These are phyloP conservation scores for Macrolepiota fuliginosa DNA, from an alignment of 768 basidiomycete species.

Conservation along the genomic window DNA sequence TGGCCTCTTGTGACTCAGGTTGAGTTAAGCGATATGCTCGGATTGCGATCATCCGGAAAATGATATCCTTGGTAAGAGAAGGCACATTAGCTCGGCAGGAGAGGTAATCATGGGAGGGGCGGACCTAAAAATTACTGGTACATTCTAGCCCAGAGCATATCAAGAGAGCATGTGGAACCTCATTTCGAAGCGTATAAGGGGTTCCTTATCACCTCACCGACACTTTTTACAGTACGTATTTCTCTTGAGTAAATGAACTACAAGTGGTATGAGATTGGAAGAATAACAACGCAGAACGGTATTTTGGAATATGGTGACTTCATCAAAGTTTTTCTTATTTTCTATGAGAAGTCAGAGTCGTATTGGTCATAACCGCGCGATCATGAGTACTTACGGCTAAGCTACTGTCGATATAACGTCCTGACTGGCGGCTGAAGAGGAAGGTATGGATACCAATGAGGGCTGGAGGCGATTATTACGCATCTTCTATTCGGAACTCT, in stretches of 20 bases:
- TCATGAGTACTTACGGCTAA: conserved; percentile 1
- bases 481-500: background rate
- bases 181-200: background rate
- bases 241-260: background rate
- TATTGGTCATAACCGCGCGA: conserved; percentile 1
- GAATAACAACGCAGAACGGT: too few relatives aligned
- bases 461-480: conserved; percentile 10
- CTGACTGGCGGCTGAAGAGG: conserved; percentile 5
- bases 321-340: conserved; percentile 22
- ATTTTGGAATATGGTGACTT: conserved; percentile 15
- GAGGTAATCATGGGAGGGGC: background rate
- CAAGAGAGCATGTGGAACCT: background rate
- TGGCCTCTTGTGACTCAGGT: background rate
- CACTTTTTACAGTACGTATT: conserved; percentile 18
- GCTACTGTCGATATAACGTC: background rate
- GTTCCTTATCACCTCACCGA: conserved; percentile 1
- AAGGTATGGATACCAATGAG: conserved; percentile 20
- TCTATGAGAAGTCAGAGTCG: conserved; percentile 16
- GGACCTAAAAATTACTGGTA: conserved; percentile 19
- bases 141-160: conserved; percentile 17
- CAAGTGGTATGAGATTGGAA: too few relatives aligned
- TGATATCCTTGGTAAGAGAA: conserved; percentile 18
- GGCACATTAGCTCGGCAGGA: background rate
- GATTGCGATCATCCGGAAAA: conserved; percentile 23
- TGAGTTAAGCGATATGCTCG: conserved; percentile 17